These are phyloP conservation scores for Mucor sp. DNA, from an alignment of 371 early-diverging fungal species.

Conservation along the genomic window DNA sequence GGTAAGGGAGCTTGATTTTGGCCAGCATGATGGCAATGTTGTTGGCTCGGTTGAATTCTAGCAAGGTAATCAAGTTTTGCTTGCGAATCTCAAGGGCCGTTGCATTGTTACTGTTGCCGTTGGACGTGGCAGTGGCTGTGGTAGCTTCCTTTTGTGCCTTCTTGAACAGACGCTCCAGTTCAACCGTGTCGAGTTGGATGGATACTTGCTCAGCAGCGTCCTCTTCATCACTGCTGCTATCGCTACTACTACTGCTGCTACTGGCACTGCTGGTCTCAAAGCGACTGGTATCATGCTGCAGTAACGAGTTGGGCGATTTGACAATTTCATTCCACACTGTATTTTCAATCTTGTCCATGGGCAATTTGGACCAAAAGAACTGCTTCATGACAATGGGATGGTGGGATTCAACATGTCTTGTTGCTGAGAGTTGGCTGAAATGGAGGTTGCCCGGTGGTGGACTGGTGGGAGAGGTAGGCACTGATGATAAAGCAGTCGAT, in stretches of 20 bases:
- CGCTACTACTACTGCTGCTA: conserved; percentile 26
- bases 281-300: conserved; percentile 15
- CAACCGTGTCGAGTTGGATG: conserved; percentile 37
- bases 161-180: conserved; percentile 44
- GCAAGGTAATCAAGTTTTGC: conserved; percentile 47
- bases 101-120: background rate
- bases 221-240: conserved; percentile 19
- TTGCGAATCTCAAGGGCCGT: conserved; percentile 27
- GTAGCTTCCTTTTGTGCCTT: conserved; percentile 15
- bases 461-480: conserved; percentile 1
- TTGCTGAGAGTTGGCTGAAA: background rate
- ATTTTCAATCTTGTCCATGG: conserved; percentile 52
- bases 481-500: background rate
- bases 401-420: background rate
- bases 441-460: conserved; percentile 4
- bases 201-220: background rate
- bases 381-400: conserved; percentile 35
- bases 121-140: background rate
- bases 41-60: conserved; percentile 65
- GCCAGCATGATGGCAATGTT: conserved; percentile 76
- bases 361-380: conserved; percentile 66
- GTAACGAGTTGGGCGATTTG: conserved; percentile 26
- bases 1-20: conserved; percentile 64
- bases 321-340: conserved; percentile 63
- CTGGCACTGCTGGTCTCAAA: conserved; percentile 19